Percentiles rank a stretch among this genome's conserved stretches.
phyloP scores from a whole-genome alignment of 352 stramenopile species.

The Phytophthora chlamydospora region DNA sequence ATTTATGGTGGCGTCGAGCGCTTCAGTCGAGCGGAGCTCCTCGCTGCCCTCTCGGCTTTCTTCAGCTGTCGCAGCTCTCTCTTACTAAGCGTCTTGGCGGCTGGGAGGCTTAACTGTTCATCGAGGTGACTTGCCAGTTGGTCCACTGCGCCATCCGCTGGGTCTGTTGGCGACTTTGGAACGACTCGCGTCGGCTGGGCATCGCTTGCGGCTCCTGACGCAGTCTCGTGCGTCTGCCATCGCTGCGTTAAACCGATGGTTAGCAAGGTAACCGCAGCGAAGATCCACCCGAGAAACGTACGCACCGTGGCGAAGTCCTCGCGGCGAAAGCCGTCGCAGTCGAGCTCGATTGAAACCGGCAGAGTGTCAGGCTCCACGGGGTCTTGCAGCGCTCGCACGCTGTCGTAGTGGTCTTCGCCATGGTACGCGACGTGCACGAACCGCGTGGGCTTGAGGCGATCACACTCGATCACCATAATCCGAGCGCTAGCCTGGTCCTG shows the following conservation, averaged over 20 bases:
- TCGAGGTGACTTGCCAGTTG: conserved; percentile 23
- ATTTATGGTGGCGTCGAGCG: conserved; percentile 25
- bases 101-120: conserved; percentile 24
- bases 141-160: conserved; percentile 16
- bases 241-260: conserved; percentile 25
- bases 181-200: conserved; percentile 14
- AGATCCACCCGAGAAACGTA: conserved; percentile 20
- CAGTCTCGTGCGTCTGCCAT: conserved; percentile 34
- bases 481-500: conserved; percentile 52
- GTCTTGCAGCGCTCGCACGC: conserved; percentile 62
- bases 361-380: conserved; percentile 31
- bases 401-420: conserved; percentile 86
- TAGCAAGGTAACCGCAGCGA: conserved; percentile 9
- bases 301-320: conserved; percentile 65
- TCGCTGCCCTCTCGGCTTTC: conserved; percentile 36
- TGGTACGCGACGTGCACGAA: conserved; percentile 74
- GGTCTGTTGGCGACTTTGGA: conserved; percentile 12
- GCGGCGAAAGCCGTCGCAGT: conserved; percentile 63
- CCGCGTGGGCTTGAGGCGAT: conserved; percentile 49
- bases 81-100: conserved; percentile 41
- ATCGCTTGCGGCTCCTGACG: conserved; percentile 7
- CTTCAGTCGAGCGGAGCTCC: conserved; percentile 15
- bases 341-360: conserved; percentile 57
- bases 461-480: conserved; percentile 80
- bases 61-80: conserved; percentile 51